A percentile compares a stretch with the other conserved stretches of the same genome.
phyloP scores from a whole-genome alignment of 441 rosid genomes.

The Aquilaria agallochum region DNA sequence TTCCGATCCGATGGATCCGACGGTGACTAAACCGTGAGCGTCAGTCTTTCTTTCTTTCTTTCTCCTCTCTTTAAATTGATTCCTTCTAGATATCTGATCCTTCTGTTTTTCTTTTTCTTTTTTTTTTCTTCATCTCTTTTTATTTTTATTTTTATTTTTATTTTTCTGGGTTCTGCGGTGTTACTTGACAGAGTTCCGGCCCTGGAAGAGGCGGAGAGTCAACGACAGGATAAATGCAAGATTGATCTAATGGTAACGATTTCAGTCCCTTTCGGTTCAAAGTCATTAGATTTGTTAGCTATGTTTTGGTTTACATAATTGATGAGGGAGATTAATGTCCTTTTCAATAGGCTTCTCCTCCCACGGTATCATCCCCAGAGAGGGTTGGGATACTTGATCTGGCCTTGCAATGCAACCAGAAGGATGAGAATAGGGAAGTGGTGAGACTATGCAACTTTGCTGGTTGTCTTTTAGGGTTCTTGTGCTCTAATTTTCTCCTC shows the following conservation, averaged over 20 bases:
- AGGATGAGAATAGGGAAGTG: conserved; percentile 7
- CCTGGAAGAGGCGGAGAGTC: conserved; percentile 11
- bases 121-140: too few relatives aligned
- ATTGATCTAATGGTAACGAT: conserved; percentile 52
- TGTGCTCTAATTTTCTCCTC: neutral
- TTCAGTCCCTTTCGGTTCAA: conserved; percentile 5
- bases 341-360: conserved; percentile 39
- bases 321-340: conserved; percentile 13
- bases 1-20: conserved; percentile 23
- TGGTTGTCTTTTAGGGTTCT: neutral
- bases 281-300: conserved; percentile 20
- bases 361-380: conserved; percentile 26
- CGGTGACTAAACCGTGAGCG: conserved; percentile 31
- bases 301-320: conserved; percentile 21
- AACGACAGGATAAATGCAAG: conserved; percentile 27
- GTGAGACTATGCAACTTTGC: conserved; percentile 2
- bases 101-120: neutral
- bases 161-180: conserved; percentile 2
- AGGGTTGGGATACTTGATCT: conserved; percentile 19
- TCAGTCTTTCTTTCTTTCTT: conserved; percentile 11
- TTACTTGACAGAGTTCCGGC: conserved; percentile 18
- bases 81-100: conserved; percentile 16
- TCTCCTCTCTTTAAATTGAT: conserved; percentile 1
- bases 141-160: too few relatives aligned
- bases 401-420: conserved; percentile 13